Evolutionary conservation across 164 flowering plant genomes (phyloP).

Genomic region (Annona cherimola): DNA sequence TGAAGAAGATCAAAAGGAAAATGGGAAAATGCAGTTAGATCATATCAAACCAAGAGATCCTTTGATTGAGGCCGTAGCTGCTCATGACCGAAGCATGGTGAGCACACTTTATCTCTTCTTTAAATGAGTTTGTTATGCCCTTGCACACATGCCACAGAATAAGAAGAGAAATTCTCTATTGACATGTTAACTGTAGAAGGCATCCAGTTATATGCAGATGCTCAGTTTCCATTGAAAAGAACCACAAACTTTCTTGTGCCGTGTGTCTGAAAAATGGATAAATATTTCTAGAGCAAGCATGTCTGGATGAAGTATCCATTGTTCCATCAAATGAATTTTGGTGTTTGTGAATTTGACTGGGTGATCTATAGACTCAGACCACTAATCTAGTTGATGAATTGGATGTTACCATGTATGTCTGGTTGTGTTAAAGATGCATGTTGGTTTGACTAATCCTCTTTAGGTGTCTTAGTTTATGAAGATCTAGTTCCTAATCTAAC

Average conservation of each 20-base stretch:
- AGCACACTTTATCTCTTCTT: not conserved
- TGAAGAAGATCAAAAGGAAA: conserved; percentile 14
- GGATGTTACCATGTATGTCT: not conserved
- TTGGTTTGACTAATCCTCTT: not conserved
- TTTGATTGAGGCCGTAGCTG: conserved; percentile 79
- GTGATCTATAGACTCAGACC: not conserved
- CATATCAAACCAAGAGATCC: conserved; percentile 42
- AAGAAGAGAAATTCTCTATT: not conserved
- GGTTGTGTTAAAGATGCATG: not conserved
- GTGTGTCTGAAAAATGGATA: not conserved
- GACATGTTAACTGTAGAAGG: not conserved
- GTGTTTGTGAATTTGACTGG: not conserved
- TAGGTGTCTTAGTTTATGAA: not conserved
- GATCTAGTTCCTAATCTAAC: conserved; percentile 1
- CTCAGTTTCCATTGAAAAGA: not conserved
- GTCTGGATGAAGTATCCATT: no score
- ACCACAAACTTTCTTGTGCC: not conserved
- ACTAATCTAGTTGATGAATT: not conserved
- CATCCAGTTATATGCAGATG: not conserved
- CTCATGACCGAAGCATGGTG: conserved; percentile 88
- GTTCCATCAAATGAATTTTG: not conserved
- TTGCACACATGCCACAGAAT: not conserved
- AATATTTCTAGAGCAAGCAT: not conserved
- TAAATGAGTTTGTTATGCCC: not conserved
- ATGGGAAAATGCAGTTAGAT: conserved; percentile 21